Conservation (phyloP, 208 protist species). For the Leptomonas pyrrhocoris region DNA sequence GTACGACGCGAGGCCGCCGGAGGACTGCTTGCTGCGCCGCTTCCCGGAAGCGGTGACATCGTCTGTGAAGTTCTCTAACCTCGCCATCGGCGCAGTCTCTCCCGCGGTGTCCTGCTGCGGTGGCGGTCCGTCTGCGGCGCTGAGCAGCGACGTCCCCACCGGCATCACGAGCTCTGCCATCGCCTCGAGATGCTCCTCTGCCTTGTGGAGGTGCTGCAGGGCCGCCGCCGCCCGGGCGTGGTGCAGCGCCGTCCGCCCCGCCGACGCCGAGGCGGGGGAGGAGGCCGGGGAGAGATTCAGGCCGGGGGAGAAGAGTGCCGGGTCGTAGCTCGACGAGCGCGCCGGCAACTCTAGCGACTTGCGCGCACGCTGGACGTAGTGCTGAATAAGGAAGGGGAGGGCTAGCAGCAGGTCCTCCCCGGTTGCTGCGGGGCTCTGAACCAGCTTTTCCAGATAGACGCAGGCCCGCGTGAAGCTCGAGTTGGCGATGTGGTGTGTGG, state of each 20-base stretch:
- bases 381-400: slow-evolving; percentile 65
- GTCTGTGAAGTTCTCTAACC: slow-evolving; percentile 9
- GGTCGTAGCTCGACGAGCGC: slow-evolving; percentile 57
- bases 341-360: slow-evolving; percentile 51
- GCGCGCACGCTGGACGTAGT: slow-evolving; percentile 60
- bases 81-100: slow-evolving; percentile 1
- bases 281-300: neutral
- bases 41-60: neutral
- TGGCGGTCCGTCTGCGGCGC: neutral
- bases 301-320: slow-evolving; percentile 24
- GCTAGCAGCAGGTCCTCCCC: slow-evolving; percentile 65
- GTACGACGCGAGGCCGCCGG: neutral
- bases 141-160: slow-evolving; percentile 2
- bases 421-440: slow-evolving; percentile 37
- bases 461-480: slow-evolving; percentile 54
- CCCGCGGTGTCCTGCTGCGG: slow-evolving; percentile 13
- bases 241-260: slow-evolving; percentile 8
- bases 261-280: slow-evolving; percentile 10
- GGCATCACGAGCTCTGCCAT: slow-evolving; percentile 34
- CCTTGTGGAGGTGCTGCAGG: slow-evolving; percentile 31
- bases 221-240: slow-evolving; percentile 24
- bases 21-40: slow-evolving; percentile 1
- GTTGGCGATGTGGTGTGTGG: slow-evolving; percentile 67
- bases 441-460: slow-evolving; percentile 74
- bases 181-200: slow-evolving; percentile 23